A percentile compares a stretch with the other conserved stretches of the same genome.
Conservation (phyloP, 495 filamentous ascomycete species). For the Podospora sp. region DNA sequence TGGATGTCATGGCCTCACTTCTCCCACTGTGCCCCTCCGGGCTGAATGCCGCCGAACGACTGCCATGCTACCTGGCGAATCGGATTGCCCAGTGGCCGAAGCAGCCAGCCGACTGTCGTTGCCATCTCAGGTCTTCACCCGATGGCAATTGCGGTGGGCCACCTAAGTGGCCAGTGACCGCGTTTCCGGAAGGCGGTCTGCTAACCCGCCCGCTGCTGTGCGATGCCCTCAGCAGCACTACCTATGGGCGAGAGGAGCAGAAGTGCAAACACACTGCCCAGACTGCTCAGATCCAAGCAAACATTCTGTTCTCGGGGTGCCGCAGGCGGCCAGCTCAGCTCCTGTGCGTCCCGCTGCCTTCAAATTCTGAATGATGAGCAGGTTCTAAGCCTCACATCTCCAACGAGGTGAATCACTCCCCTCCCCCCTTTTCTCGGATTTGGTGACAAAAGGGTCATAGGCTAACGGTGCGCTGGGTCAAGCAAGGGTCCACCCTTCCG, state of each 20-base stretch:
- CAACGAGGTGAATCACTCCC: neutral
- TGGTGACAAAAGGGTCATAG: neutral
- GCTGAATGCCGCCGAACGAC: neutral
- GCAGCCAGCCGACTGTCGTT: constrained; percentile 6
- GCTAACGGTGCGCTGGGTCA: neutral
- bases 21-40: neutral
- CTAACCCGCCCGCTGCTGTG: constrained; percentile 34
- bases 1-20: neutral
- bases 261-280: neutral
- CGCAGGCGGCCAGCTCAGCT: neutral
- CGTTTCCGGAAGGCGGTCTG: constrained; percentile 29
- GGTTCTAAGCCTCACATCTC: neutral
- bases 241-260: constrained; percentile 10
- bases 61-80: constrained; percentile 11
- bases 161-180: constrained; percentile 3
- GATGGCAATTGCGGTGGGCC: constrained; percentile 17
- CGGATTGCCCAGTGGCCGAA: constrained; percentile 11
- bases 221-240: constrained; percentile 17
- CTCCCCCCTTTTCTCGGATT: neutral
- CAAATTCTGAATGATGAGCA: neutral
- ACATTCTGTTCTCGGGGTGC: constrained; percentile 19
- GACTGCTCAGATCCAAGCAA: neutral
- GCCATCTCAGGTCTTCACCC: constrained; percentile 14
- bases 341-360: neutral
- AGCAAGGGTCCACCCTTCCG: constrained; percentile 2